Evolutionary conservation across 2,329 filamentous ascomycete species (phyloP), one percentile per base, ranked within the genome.

Genomic region (Arthroderma sp.): DNA sequence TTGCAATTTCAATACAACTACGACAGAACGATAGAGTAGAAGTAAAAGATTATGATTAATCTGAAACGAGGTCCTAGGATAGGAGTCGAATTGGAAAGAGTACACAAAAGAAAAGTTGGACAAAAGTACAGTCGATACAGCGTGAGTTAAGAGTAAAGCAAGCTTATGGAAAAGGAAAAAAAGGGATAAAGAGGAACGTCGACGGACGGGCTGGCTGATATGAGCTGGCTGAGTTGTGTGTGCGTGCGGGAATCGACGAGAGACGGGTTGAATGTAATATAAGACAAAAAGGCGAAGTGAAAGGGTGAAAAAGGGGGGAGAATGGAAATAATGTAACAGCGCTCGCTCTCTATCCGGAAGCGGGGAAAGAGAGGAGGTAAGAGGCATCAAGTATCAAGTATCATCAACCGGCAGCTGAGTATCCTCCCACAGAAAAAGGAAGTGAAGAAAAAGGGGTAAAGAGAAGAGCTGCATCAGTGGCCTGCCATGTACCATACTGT

Each of bases 31-130:
- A 7, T 7, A 38, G 13, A 13, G 35, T 5, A 38, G 35, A 38
- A 19, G 17, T 43, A 43, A 51, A 44, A 51, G 44, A 51, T 51
- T 51, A 51, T 8, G 44, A 51, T 51, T 51, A 51, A 51, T 33
- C 44, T 51, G 41, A 19, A 44, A n/a, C 21, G 44, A 51, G 44
- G 44, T 51, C 44, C 44, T 31, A 33, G 44, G n/a, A 51, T 31
- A 31, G 28, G 28, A 31, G 28, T 31, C 28, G 28, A 31, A 31
- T 7, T 31, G 44, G 6, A 3, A 51, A 51, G n/a, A 4, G 15
- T 51, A 51, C 39, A 43, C 44, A 51, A 51, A 51, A 31, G 44
- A 51, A 51, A 51, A 25, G 7, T 4, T 15, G 25, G 28, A 31
- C 28, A 31, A 51, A 7, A 51, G 44, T 33, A 25, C 17, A 43